A percentile compares a stretch with the other conserved stretches of the same genome.
These are phyloP conservation scores for Populus ilicifolia DNA, from an alignment of 345 rosid species.

Conservation along the genomic window DNA sequence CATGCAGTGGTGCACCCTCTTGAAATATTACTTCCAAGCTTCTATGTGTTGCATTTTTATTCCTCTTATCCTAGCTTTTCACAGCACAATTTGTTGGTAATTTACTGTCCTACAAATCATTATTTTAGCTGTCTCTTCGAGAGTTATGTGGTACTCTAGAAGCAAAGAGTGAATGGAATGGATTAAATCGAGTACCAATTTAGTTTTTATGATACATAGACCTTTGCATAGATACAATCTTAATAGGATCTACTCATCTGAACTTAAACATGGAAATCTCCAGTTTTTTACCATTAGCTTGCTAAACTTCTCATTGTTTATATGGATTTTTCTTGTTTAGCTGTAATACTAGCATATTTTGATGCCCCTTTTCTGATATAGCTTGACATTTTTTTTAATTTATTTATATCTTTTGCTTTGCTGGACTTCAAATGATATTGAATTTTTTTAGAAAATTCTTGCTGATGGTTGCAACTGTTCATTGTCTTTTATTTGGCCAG, in stretches of 20 bases:
- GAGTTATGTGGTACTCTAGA: not conserved
- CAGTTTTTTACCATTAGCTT: too few species aligned
- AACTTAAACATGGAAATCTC: too few species aligned
- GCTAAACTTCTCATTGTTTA: too few species aligned
- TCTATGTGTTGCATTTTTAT: not conserved
- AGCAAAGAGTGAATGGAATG: not conserved
- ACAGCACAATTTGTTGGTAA: not conserved
- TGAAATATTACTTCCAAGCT: not conserved
- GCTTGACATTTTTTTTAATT: not conserved
- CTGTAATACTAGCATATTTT: too few species aligned
- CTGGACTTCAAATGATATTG: not conserved
- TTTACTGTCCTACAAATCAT: not conserved
- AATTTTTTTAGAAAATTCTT: not conserved
- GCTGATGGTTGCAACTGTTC: not conserved
- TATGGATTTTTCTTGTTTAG: too few species aligned
- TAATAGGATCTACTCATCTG: too few species aligned
- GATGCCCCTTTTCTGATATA: too few species aligned
- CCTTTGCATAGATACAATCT: not conserved
- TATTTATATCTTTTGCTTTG: not conserved
- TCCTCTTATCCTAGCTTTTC: not conserved
- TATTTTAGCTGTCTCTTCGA: not conserved
- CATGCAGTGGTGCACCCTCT: too few species aligned
- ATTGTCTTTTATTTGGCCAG: constrained; percentile 32
- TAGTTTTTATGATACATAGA: not conserved
- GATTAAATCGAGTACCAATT: not conserved